Evolutionary conservation across 2,329 filamentous ascomycete species (phyloP).

Genomic region (Aaosphaeria pasadenensis): DNA sequence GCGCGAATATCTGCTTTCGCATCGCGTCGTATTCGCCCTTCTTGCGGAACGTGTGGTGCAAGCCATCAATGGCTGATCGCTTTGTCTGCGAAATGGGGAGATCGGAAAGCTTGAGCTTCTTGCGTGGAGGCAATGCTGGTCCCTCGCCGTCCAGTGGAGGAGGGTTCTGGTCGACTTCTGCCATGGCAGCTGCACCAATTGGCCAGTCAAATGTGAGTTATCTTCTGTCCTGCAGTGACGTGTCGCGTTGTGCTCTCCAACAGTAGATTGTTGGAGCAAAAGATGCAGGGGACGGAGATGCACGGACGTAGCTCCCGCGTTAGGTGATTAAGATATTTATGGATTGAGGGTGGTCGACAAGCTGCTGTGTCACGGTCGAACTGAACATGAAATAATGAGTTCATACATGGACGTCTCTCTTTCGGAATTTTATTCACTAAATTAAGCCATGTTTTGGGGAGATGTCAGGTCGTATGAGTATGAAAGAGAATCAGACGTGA

Average conservation of each 20-base stretch:
- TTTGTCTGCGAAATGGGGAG: constrained; percentile 72
- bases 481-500: no score
- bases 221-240: not conserved
- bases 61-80: constrained; percentile 67
- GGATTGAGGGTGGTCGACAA: no score
- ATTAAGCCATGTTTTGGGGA: no score
- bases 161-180: constrained; percentile 26
- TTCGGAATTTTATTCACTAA: no score
- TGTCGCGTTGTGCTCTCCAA: not conserved
- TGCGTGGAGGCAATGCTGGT: constrained; percentile 37
- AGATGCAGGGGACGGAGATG: not conserved
- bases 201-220: not conserved
- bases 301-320: no score
- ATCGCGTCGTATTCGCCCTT: constrained; percentile 79
- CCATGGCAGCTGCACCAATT: constrained; percentile 19
- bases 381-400: no score
- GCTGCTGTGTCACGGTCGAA: no score
- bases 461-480: no score
- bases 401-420: no score
- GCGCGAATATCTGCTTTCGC: constrained; percentile 73
- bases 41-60: constrained; percentile 82
- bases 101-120: constrained; percentile 71
- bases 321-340: no score
- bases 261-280: not conserved
- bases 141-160: constrained; percentile 26